These are phyloP conservation scores for Brassica hybrid DNA, from an alignment of 441 rosid genomes.

Conservation along the genomic window DNA sequence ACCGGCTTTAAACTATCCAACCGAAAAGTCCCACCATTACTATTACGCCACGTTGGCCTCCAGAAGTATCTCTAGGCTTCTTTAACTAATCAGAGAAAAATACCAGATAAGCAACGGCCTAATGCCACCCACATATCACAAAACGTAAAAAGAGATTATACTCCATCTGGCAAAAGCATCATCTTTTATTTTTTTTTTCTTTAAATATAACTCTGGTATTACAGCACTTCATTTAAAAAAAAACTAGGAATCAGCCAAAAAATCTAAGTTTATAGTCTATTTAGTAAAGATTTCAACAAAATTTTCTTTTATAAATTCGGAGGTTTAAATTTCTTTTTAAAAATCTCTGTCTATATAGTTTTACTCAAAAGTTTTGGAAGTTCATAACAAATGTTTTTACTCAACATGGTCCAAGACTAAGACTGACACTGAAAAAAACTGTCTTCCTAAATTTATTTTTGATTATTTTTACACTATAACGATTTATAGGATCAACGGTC, in stretches of 20 bases:
- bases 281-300: too few species aligned
- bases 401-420: too few species aligned
- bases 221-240: conserved; percentile 23
- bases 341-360: too few species aligned
- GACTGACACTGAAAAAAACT: background rate
- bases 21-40: conserved; percentile 32
- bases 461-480: conserved; percentile 12
- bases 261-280: too few species aligned
- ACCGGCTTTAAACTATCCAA: conserved; percentile 40
- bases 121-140: conserved; percentile 31
- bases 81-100: conserved; percentile 8
- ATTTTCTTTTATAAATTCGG: too few species aligned
- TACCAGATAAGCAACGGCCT: conserved; percentile 25
- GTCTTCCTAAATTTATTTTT: background rate
- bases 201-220: conserved; percentile 13
- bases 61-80: conserved; percentile 25
- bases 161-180: conserved; percentile 40
- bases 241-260: too few species aligned
- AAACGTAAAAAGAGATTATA: background rate
- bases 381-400: too few species aligned
- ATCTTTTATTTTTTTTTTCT: background rate
- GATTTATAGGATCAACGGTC: background rate
- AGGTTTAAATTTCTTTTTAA: too few species aligned
- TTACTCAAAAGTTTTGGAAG: too few species aligned
- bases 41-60: conserved; percentile 27